phyloP scores from a whole-genome alignment of 345 rosid species.

The Nephelium lappaceum region DNA sequence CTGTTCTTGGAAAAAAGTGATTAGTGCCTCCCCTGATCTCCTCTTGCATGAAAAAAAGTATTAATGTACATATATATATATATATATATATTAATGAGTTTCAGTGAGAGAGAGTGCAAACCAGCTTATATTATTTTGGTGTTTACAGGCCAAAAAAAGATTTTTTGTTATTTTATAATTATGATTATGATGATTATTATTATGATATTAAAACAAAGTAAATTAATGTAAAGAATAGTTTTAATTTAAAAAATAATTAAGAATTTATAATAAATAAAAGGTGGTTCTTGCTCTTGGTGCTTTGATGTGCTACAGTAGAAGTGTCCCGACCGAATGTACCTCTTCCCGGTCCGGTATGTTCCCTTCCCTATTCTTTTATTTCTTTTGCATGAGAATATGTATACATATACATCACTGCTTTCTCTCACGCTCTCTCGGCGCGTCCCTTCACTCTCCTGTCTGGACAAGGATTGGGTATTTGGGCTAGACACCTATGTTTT shows the following conservation, averaged over 20 bases:
- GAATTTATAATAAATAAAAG: conserved; percentile 26
- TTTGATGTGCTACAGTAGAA: conserved; percentile 44
- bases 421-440: conserved; percentile 19
- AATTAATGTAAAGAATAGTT: conserved; percentile 10
- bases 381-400: conserved; percentile 57
- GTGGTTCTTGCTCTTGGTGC: conserved; percentile 31
- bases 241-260: neutral
- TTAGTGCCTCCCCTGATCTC: conserved; percentile 15
- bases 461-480: neutral
- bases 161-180: conserved; percentile 4
- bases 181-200: neutral
- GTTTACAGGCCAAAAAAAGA: conserved; percentile 20
- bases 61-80: conserved; percentile 17
- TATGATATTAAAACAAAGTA: neutral
- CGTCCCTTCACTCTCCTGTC: neutral
- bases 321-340: conserved; percentile 47
- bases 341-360: conserved; percentile 46
- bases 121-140: conserved; percentile 22
- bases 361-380: conserved; percentile 25
- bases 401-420: neutral
- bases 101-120: conserved; percentile 22
- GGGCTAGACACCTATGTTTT: no score
- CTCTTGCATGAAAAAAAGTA: conserved; percentile 31
- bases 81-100: conserved; percentile 14
- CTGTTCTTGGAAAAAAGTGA: conserved; percentile 12